phyloP scores from a whole-genome alignment of 441 rosid genomes.

The Euphorbia schlechtendalii region DNA sequence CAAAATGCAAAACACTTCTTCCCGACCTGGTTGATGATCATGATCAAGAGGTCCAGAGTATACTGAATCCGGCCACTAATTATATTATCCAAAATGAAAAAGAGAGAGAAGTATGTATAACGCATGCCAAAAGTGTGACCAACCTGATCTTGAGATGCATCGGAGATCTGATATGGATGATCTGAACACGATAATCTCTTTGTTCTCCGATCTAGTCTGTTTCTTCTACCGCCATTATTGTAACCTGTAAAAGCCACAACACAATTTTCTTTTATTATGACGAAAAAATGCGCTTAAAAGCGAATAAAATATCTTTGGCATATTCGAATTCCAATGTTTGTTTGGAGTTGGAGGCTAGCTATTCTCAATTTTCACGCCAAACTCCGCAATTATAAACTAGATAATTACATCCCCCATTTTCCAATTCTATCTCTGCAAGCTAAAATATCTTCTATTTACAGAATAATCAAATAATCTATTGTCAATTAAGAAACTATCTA shows the following conservation, averaged over 20 bases:
- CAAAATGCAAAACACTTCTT: background rate
- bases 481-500: too few relatives aligned
- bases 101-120: too few relatives aligned
- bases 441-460: too few relatives aligned
- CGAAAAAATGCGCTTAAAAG: background rate
- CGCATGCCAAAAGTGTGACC: background rate
- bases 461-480: too few relatives aligned
- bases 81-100: background rate
- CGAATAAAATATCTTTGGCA: background rate
- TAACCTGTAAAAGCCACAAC: background rate
- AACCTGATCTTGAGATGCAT: constrained; percentile 48
- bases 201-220: constrained; percentile 25
- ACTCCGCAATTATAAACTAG: too few relatives aligned
- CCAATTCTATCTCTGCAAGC: too few relatives aligned
- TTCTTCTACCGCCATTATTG: constrained; percentile 16
- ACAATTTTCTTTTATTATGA: background rate
- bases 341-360: too few relatives aligned
- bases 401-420: too few relatives aligned
- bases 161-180: constrained; percentile 9
- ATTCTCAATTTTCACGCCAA: too few relatives aligned
- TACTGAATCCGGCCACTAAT: background rate
- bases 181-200: constrained; percentile 21
- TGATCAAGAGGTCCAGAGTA: background rate
- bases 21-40: background rate
- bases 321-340: background rate